Conservation (phyloP, 1,284 basidiomycete genomes). For the Trametes polyzona region DNA sequence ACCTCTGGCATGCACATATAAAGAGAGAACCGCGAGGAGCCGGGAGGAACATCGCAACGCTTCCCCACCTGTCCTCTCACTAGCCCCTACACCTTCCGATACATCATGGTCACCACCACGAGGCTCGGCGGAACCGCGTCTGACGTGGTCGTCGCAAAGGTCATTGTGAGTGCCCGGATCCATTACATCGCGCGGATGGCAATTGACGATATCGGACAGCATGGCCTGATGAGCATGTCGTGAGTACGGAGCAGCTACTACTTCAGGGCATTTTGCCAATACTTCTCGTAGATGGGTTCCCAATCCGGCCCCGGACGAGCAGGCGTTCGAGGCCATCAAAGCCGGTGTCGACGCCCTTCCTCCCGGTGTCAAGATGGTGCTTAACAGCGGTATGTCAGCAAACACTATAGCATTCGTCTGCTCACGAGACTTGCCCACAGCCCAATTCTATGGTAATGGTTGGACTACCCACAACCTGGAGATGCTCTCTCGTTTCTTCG, state of each 20-base stretch:
- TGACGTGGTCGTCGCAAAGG: conserved; percentile 14
- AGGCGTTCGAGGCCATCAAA: conserved; percentile 61
- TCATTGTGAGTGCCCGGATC: conserved; percentile 4
- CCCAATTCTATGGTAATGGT: conserved; percentile 48
- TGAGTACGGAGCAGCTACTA: neutral
- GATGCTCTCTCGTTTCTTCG: conserved; percentile 48
- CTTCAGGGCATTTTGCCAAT: neutral
- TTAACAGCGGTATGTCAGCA: conserved; percentile 42
- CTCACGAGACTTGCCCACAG: conserved; percentile 21
- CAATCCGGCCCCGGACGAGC: conserved; percentile 47
- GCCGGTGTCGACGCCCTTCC: conserved; percentile 55
- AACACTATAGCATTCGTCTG: neutral
- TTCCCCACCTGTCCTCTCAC: too few species aligned
- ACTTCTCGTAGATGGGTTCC: neutral
- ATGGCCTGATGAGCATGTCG: conserved; percentile 58
- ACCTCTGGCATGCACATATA: too few species aligned
- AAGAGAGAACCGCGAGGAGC: too few species aligned
- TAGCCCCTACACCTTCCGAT: neutral
- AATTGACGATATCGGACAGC: too few species aligned
- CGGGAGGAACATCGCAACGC: too few species aligned
- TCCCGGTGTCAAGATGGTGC: conserved; percentile 43
- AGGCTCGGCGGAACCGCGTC: conserved; percentile 20
- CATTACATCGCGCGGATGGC: too few species aligned
- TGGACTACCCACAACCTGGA: conserved; percentile 45
- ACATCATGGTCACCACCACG: conserved; percentile 12